Conservation (phyloP, 495 filamentous ascomycete species). For the Neurospora pannonica region DNA sequence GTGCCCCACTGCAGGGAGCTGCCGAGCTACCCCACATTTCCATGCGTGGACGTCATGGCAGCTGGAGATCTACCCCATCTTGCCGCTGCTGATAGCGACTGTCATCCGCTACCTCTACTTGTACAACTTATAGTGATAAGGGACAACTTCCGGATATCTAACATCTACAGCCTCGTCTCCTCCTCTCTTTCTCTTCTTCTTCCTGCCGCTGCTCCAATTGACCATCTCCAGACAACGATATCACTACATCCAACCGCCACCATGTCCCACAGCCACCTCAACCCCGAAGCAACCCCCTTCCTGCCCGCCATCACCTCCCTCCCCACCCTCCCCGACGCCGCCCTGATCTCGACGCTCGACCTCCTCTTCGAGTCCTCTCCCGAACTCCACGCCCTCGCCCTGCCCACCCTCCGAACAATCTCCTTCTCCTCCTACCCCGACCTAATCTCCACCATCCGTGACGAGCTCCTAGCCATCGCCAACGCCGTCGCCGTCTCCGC, state of each 20-base stretch:
- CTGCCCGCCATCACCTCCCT: constrained; percentile 27
- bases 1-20: background rate
- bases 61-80: background rate
- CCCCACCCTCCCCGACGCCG: constrained; percentile 36
- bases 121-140: background rate
- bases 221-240: background rate
- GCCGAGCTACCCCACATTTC: background rate
- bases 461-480: constrained; percentile 47
- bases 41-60: background rate
- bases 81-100: background rate
- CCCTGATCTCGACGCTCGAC: constrained; percentile 59
- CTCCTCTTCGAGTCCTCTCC: constrained; percentile 78
- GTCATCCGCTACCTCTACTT: too few relatives aligned
- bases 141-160: background rate
- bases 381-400: constrained; percentile 60
- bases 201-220: background rate
- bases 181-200: background rate
- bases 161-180: background rate
- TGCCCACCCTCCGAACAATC: constrained; percentile 54
- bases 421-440: constrained; percentile 39
- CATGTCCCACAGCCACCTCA: constrained; percentile 2
- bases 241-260: background rate
- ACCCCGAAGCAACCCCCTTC: constrained; percentile 16
- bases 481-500: constrained; percentile 23
- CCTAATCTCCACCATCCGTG: constrained; percentile 26